Base-by-base conservation (phyloP, 257 asterid genomes). In the Rauvolfia tetraphylla region DNA sequence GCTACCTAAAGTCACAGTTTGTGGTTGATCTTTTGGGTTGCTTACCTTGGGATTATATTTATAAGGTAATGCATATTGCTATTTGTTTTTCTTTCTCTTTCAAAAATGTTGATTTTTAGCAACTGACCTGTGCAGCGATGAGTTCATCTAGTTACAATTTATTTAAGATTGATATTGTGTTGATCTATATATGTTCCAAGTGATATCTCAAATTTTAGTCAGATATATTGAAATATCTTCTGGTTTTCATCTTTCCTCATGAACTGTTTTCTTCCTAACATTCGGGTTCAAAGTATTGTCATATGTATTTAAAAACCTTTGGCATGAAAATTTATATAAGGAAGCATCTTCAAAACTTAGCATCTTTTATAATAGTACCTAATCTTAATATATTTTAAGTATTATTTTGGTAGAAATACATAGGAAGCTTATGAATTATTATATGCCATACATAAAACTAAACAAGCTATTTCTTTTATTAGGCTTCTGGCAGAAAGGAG, bases 11-110 rank as follows among this genome's bases (percentile, higher is more conserved):
- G 72, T 89, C 95, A 42, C 86, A 88, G 29, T 91, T 91, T 81
- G 46, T 82, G 1, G 68, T 87, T 74, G 95, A 91, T 84, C 82
- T 91, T 70, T 84, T 91, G 0, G 95, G 95, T 39, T 91, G 97
- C 83, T 77, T 89, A 25, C 97, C 97, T 6, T 91, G 95, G 97
- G 97, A 91, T 86, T 80, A 80, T 81, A 89, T 91, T 72, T 88
- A 83, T 87, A 84, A 83, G 90, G 97, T 88, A 72, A 25, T 5
- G n/a, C 27, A 20, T 56, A 13, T 15, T 69, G 23, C 20, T 7
- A 38, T 58, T 36, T 33, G 67, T 73, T 20, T 31, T 34, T 29
- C 22, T 42, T 68, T 15, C 39, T 1, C 8, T 68, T 29, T 59
- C 31, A 72, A 12, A 8, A 48, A 34, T 57, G n/a, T 36, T 33